Conservation (phyloP, 805 yeast genomes). For the Pichia manshurica region DNA sequence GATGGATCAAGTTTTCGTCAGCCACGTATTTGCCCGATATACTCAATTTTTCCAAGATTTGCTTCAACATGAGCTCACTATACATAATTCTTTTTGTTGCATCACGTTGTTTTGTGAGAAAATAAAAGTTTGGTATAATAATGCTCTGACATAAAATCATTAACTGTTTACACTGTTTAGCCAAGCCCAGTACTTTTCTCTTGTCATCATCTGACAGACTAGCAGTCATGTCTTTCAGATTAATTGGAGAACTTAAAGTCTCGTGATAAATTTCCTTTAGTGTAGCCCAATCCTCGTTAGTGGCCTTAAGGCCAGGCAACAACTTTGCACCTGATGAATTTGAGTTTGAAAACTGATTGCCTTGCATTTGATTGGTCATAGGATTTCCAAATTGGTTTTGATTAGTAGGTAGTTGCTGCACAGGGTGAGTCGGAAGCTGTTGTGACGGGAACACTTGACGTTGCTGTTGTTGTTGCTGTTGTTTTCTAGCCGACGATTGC, state of each 20-base stretch:
- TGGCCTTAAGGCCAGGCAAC: slow-evolving; percentile 33
- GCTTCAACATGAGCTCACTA: slow-evolving; percentile 71
- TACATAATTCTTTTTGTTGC: slow-evolving; percentile 74
- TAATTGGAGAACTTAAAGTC: slow-evolving; percentile 60
- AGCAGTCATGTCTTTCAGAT: slow-evolving; percentile 59
- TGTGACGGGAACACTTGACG: slow-evolving; percentile 8
- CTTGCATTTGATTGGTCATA: slow-evolving; percentile 16
- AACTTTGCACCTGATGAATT: slow-evolving; percentile 23
- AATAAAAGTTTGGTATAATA: slow-evolving; percentile 70
- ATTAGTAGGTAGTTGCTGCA: slow-evolving; percentile 30
- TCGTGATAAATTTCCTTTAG: slow-evolving; percentile 63
- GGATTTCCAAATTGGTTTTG: slow-evolving; percentile 24
- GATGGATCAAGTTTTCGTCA: slow-evolving; percentile 64
- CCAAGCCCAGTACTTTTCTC: slow-evolving; percentile 48
- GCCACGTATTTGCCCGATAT: slow-evolving; percentile 50
- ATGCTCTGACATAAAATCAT: slow-evolving; percentile 62
- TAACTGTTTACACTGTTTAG: slow-evolving; percentile 51
- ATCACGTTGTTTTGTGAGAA: slow-evolving; percentile 66
- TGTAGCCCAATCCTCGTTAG: slow-evolving; percentile 58
- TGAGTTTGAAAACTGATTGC: slow-evolving; percentile 6
- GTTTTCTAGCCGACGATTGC: slow-evolving; percentile 7
- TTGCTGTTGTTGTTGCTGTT: slow-evolving; percentile 6
- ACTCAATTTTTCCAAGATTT: slow-evolving; percentile 64
- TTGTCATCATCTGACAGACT: slow-evolving; percentile 60
- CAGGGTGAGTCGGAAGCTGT: slow-evolving; percentile 15